These are phyloP conservation scores for Verticillium dahliae DNA, from an alignment of 2,329 filamentous ascomycete genomes.

Conservation along the genomic window DNA sequence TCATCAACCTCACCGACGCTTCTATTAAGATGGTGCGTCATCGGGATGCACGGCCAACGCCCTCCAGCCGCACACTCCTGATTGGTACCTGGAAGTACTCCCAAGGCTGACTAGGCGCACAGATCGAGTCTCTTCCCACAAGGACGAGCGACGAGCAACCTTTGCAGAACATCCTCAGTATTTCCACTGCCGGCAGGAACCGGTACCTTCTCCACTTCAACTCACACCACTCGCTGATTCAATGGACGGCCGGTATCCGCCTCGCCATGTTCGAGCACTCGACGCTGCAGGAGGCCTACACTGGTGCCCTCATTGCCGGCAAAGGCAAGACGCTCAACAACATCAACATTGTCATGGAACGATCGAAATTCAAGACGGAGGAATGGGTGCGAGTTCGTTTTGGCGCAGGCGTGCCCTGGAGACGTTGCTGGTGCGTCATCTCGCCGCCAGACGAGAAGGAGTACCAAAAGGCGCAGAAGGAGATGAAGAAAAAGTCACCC, in stretches of 20 bases:
- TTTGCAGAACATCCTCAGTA: constrained; percentile 88
- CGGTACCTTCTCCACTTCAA: constrained; percentile 95
- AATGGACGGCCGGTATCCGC: constrained; percentile 93
- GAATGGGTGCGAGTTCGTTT: constrained; percentile 96
- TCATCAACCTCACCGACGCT: constrained; percentile 95
- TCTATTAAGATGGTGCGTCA: constrained; percentile 87
- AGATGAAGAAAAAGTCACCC: constrained; percentile 70
- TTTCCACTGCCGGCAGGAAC: constrained; percentile 93
- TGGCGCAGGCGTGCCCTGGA: constrained; percentile 92
- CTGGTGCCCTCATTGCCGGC: constrained; percentile 87
- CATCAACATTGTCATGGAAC: constrained; percentile 83
- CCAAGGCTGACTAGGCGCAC: not conserved
- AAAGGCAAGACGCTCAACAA: constrained; percentile 88
- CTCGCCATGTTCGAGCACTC: constrained; percentile 92
- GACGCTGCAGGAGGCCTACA: constrained; percentile 92
- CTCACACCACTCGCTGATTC: constrained; percentile 82
- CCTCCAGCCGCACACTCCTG: not conserved
- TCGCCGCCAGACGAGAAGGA: constrained; percentile 92
- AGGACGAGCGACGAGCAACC: constrained; percentile 69
- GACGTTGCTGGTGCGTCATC: constrained; percentile 94
- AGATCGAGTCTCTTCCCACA: constrained; percentile 88
- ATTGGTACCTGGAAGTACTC: not conserved
- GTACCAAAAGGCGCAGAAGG: constrained; percentile 74
- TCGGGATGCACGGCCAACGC: not conserved
- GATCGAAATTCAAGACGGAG: constrained; percentile 68